Evolutionary conservation across 805 yeast species (phyloP).

Genomic region (Starmera dryadoides): DNA sequence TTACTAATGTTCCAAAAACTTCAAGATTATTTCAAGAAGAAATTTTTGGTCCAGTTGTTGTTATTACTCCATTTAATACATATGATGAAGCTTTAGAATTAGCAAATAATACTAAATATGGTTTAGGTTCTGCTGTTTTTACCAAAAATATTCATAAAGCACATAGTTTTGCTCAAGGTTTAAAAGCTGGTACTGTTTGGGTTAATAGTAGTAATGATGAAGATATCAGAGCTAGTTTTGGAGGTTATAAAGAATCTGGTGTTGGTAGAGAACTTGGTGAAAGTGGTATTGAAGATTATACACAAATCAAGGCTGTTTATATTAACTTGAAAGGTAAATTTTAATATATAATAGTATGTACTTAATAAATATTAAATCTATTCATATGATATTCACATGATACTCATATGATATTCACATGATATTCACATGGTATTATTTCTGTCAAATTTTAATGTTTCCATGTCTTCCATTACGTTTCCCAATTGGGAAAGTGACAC

Average conservation of each 20-base stretch:
- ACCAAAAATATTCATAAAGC: slow-evolving; percentile 61
- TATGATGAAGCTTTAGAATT: slow-evolving; percentile 60
- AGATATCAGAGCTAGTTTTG: slow-evolving; percentile 64
- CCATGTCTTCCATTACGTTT: no score
- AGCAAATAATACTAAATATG: slow-evolving; percentile 72
- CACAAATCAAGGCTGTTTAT: slow-evolving; percentile 71
- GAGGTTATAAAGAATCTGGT: slow-evolving; percentile 56
- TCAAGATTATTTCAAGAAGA: slow-evolving; percentile 72
- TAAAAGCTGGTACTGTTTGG: slow-evolving; percentile 66
- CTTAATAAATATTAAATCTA: no score
- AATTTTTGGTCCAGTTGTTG: slow-evolving; percentile 83
- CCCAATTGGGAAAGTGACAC: no score
- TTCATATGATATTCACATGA: no score
- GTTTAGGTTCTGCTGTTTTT: slow-evolving; percentile 79
- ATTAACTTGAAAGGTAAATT: slow-evolving; percentile 40
- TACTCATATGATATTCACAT: no score
- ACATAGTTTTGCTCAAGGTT: slow-evolving; percentile 50
- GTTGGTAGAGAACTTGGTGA: background rate
- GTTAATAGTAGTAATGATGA: slow-evolving; percentile 63
- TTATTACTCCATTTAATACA: slow-evolving; percentile 54
- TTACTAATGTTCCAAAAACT: slow-evolving; percentile 57
- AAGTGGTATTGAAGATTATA: slow-evolving; percentile 64
- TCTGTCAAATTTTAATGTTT: no score
- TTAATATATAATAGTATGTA: no score
- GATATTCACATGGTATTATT: no score